These are phyloP conservation scores for Solanum ossicruentum DNA, from an alignment of 257 asterid genomes.

Conservation along the genomic window DNA sequence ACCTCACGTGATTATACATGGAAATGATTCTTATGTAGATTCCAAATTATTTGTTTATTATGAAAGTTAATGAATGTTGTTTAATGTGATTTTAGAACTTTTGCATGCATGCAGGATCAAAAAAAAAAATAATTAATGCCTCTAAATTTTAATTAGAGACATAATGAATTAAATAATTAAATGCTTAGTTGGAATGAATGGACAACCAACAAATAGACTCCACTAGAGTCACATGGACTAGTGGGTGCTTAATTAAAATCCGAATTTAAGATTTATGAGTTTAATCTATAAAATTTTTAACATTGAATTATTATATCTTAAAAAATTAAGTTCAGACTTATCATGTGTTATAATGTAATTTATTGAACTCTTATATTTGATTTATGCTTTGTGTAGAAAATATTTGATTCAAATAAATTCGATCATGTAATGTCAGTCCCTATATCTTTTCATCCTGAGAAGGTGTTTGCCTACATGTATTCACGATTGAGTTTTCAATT, in stretches of 20 bases:
- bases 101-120: neutral
- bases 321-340: too few relatives aligned
- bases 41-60: conserved; percentile 1
- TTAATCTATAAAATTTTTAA: neutral
- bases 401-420: too few relatives aligned
- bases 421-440: too few relatives aligned
- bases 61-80: neutral
- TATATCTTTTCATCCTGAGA: too few relatives aligned
- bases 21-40: neutral
- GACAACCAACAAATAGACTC: neutral
- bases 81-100: neutral
- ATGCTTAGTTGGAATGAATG: neutral
- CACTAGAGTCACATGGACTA: neutral
- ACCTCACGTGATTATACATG: conserved; percentile 1
- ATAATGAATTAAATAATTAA: neutral
- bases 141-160: neutral
- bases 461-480: too few relatives aligned
- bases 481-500: too few relatives aligned
- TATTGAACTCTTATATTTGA: too few relatives aligned
- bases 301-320: too few relatives aligned
- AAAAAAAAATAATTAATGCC: neutral
- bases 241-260: neutral
- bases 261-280: neutral
- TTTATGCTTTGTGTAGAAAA: too few relatives aligned
- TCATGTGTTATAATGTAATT: too few relatives aligned